phyloP scores from a whole-genome alignment of 1,284 basidiomycete species.

The Leccinum solheimii region DNA sequence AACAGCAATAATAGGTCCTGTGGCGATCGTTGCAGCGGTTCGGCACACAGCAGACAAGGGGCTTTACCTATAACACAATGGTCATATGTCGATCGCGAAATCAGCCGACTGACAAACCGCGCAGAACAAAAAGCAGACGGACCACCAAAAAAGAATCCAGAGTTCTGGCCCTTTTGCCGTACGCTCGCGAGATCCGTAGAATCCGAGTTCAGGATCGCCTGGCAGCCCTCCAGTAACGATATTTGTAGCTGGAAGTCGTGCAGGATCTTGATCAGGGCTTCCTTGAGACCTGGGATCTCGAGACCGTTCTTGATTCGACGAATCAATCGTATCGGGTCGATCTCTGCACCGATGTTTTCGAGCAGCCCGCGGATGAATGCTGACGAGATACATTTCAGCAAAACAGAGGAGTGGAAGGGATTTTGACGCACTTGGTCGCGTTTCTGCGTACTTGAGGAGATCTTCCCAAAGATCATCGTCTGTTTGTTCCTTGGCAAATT shows the following conservation, averaged over 20 bases:
- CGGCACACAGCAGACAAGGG: slow-evolving; percentile 65
- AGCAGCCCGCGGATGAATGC: slow-evolving; percentile 93
- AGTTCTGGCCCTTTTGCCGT: slow-evolving; percentile 74
- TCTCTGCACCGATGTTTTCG: slow-evolving; percentile 96
- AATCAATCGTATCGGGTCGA: slow-evolving; percentile 93
- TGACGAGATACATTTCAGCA: slow-evolving; percentile 27
- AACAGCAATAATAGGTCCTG: slow-evolving; percentile 71
- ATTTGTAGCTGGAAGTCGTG: slow-evolving; percentile 94
- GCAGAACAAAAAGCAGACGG: slow-evolving; percentile 1
- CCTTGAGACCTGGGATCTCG: slow-evolving; percentile 93
- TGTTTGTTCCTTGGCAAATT: slow-evolving; percentile 97
- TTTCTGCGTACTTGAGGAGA: slow-evolving; percentile 91
- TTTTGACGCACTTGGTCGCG: slow-evolving; percentile 67
- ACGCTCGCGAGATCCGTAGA: slow-evolving; percentile 69
- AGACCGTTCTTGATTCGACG: slow-evolving; percentile 93
- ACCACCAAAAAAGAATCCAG: slow-evolving; percentile 77
- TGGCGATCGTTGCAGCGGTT: slow-evolving; percentile 58
- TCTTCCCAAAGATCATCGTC: slow-evolving; percentile 99
- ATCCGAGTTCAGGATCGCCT: slow-evolving; percentile 83
- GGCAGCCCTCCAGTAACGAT: slow-evolving; percentile 87
- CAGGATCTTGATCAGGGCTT: slow-evolving; percentile 93
- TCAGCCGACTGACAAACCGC: not conserved
- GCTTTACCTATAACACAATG: slow-evolving; percentile 47
- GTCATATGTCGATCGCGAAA: not conserved
- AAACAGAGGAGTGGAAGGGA: not conserved